Base-by-base conservation (phyloP, 225 moss, liverwort and hornwort species). In the Polytrichum commune region DNA sequence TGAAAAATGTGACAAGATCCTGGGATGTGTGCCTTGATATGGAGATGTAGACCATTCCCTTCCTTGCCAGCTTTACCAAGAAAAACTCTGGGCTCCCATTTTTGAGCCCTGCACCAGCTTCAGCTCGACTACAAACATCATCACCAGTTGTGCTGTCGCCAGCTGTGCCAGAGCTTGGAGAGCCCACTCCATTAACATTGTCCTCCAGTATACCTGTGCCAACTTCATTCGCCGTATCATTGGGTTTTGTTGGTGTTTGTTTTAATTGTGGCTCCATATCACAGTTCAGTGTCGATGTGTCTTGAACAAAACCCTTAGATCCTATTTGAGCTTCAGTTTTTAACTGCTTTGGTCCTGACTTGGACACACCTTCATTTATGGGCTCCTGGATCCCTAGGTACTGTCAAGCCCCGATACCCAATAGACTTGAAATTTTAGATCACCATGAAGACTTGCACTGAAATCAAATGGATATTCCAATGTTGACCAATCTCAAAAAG, bases 11-110 rank as follows among this genome's bases (percentile, higher is more conserved):
- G 55, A 91, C 68, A 46, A 94, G 85, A 60, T 76, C 80, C 69
- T 60, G 58, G 24, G 92, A 74, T 73, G 78, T 78, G 74, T 81
- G 77, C 29, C 79, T 70, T 25, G 86, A 78, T 66, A 83, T 79
- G 60, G 86, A 91, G 72, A 95, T 88, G 67, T 90, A 94, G 60
- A 94, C 79, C 73, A 93, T 83, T 28, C 97, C 97, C 80, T 88
- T 94, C 57, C 88, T 90, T 55, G 90, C 92, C 60, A 98, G 63
- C 84, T 98, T 98, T 58, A 98, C 85, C 35, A 92, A 86, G 79
- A 78, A 78, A 54, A 97, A 88, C 29, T 77, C 60, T 19, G 23
- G 70, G 19, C 35, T 35, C 35, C 9, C 9, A 35, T 35, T 35
- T 35, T 35, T 35, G 2, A 35, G 9, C 2, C 8, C 35, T 2